Evolutionary conservation across 306 rosid species (phyloP).

Genomic region (Prunus mume): DNA sequence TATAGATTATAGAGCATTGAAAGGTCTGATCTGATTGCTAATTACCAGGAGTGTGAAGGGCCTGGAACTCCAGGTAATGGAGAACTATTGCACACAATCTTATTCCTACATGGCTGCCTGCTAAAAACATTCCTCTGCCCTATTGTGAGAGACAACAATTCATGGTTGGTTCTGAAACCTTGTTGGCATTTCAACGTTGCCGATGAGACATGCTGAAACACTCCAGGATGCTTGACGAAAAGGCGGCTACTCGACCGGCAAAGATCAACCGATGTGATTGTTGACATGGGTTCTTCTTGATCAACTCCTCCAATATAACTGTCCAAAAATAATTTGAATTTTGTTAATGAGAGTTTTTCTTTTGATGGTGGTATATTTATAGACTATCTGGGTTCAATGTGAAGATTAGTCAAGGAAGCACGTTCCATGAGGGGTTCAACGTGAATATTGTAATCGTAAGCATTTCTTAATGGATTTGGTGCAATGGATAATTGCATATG

Average conservation of each 20-base stretch:
- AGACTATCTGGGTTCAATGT: neutral
- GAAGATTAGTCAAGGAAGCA: slow-evolving; percentile 10
- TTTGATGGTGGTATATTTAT: neutral
- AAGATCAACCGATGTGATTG: neutral
- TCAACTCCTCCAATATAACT: neutral
- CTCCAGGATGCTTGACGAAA: neutral
- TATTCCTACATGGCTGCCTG: slow-evolving; percentile 1
- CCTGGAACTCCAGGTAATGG: neutral
- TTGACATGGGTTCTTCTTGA: neutral
- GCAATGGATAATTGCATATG: neutral
- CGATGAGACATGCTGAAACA: neutral
- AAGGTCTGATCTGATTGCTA: neutral
- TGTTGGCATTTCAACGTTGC: neutral
- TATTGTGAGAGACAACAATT: slow-evolving; percentile 4
- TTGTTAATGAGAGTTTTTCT: neutral
- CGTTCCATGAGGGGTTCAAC: neutral
- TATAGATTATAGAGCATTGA: too few species aligned
- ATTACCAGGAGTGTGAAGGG: slow-evolving; percentile 28
- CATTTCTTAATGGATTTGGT: slow-evolving; percentile 13
- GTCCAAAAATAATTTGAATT: neutral
- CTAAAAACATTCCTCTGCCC: neutral
- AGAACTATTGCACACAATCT: slow-evolving; percentile 19
- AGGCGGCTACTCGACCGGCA: neutral
- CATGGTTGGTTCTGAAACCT: slow-evolving; percentile 9
- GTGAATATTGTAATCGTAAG: too few species aligned